phyloP scores from a whole-genome alignment of 768 basidiomycete species.

The Mycena alexandri region DNA sequence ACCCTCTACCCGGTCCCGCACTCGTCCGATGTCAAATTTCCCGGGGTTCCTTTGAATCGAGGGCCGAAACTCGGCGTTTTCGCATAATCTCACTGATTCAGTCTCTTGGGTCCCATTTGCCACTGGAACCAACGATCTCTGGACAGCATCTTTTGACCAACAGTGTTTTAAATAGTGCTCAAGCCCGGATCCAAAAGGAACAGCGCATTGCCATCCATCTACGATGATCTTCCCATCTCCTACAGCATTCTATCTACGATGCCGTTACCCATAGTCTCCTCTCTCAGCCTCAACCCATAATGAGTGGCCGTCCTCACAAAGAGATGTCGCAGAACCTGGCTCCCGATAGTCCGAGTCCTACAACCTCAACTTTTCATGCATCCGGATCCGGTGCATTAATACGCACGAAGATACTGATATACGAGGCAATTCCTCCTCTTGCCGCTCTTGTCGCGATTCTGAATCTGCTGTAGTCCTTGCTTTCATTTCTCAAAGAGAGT shows the following conservation, averaged over 20 bases:
- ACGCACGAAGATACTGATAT: neutral
- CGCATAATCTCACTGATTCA: no score
- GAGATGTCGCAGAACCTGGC: neutral
- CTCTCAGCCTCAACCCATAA: slow-evolving; percentile 2
- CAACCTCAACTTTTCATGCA: neutral
- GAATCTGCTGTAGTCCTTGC: neutral
- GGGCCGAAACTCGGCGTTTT: no score
- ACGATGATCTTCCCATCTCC: slow-evolving; percentile 3
- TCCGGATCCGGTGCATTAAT: neutral
- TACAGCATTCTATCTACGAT: slow-evolving; percentile 4
- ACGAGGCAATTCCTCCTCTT: neutral
- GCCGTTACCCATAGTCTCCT: slow-evolving; percentile 5
- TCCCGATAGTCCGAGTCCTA: neutral
- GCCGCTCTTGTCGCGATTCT: neutral
- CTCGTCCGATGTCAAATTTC: no score
- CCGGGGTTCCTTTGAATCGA: no score
- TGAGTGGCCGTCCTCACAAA: neutral
- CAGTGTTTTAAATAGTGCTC: neutral
- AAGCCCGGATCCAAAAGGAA: slow-evolving; percentile 10
- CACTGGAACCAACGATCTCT: no score
- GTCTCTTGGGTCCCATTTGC: no score
- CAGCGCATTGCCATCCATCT: neutral
- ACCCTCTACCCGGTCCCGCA: no score
- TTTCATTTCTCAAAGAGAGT: slow-evolving; percentile 15
- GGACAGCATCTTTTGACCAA: neutral